Evolutionary conservation across 345 rosid species (phyloP).

Genomic region (Streptanthus diversifolius): DNA sequence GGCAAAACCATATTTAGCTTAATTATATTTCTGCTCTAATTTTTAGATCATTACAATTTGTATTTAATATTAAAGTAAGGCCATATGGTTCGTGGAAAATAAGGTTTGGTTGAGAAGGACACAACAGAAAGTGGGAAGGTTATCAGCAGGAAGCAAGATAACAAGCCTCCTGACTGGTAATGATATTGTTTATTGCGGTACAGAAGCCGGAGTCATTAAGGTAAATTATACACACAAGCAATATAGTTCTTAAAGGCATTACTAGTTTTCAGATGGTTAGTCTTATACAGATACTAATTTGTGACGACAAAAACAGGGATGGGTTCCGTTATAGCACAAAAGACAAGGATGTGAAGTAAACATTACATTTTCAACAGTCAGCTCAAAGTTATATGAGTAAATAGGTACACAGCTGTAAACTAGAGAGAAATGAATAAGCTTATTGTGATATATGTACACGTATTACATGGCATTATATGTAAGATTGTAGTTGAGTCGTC

Average conservation of each 20-base stretch:
- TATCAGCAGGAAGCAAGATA: constrained; percentile 86
- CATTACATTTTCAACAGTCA: constrained; percentile 11
- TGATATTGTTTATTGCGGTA: constrained; percentile 72
- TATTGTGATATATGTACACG: constrained; percentile 25
- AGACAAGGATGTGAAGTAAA: not conserved
- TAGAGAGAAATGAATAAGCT: constrained; percentile 22
- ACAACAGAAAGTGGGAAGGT: constrained; percentile 78
- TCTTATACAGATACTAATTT: not conserved
- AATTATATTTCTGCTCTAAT: not conserved
- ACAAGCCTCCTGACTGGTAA: constrained; percentile 83
- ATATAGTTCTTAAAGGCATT: not conserved
- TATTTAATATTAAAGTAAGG: not conserved
- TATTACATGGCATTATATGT: not conserved
- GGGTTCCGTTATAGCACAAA: constrained; percentile 67
- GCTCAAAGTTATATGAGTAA: constrained; percentile 24
- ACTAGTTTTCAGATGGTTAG: not conserved
- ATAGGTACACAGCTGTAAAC: constrained; percentile 16
- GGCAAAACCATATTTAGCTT: not conserved
- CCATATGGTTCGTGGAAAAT: constrained; percentile 18
- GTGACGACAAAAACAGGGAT: constrained; percentile 52
- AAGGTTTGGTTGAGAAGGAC: constrained; percentile 87
- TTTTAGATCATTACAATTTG: not conserved
- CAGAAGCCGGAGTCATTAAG: constrained; percentile 83
- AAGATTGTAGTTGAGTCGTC: not conserved
- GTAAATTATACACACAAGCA: constrained; percentile 33